Percentiles rank a stretch among this genome's conserved stretches.
Evolutionary conservation across 1,284 basidiomycete species (phyloP).

Genomic region (Melampsora americana): DNA sequence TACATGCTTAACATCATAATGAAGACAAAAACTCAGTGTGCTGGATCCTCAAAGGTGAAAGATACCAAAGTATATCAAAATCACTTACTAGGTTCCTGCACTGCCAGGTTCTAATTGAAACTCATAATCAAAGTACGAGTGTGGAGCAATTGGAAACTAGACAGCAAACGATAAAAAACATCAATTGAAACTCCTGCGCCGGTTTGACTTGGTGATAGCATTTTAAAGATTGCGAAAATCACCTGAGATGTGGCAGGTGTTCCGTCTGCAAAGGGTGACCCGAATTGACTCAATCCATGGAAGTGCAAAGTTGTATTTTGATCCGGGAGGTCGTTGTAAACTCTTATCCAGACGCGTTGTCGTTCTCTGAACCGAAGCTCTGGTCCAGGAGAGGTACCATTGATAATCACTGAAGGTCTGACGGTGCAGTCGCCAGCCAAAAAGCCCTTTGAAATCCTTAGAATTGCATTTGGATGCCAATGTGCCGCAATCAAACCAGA

Average conservation of each 20-base stretch:
- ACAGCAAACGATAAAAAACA: background rate
- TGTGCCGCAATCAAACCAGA: background rate
- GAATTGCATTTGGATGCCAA: conserved; percentile 25
- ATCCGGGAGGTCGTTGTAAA: conserved; percentile 32
- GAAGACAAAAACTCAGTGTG: background rate
- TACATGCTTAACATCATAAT: conserved; percentile 18
- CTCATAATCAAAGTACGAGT: conserved; percentile 42
- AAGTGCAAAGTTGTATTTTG: conserved; percentile 35
- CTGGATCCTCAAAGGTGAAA: background rate
- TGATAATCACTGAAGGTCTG: conserved; percentile 25
- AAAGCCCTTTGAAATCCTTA: conserved; percentile 11
- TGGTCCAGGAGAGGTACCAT: conserved; percentile 37
- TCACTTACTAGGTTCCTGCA: conserved; percentile 42
- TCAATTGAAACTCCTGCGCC: background rate
- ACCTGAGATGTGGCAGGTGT: conserved; percentile 25
- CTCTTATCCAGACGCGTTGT: conserved; percentile 39
- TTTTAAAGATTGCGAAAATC: background rate
- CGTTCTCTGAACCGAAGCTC: conserved; percentile 27
- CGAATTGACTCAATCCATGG: conserved; percentile 40
- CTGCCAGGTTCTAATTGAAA: conserved; percentile 22
- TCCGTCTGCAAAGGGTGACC: conserved; percentile 42
- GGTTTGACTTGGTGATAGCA: background rate
- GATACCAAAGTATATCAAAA: background rate
- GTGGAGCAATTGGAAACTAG: conserved; percentile 32
- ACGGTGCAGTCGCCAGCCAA: conserved; percentile 24